These are phyloP conservation scores for Cladophialophora psammophila DNA, from an alignment of 2,329 filamentous ascomycete genomes.

Conservation along the genomic window DNA sequence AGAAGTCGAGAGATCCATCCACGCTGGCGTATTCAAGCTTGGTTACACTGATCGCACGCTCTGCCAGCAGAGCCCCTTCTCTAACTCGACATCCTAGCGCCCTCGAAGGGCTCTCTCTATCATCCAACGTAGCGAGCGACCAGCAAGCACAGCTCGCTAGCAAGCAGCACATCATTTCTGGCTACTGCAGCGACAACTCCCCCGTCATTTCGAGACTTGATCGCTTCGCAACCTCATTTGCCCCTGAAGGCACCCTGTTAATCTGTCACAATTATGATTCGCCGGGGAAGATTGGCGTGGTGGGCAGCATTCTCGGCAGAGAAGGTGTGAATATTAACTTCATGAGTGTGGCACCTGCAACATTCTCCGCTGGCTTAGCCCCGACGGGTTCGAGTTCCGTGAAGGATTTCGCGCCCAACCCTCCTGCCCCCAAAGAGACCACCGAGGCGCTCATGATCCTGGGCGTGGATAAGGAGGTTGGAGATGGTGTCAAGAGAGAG, in stretches of 20 bases:
- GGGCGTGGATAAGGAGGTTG: slow-evolving; percentile 72
- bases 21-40: slow-evolving; percentile 73
- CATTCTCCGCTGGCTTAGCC: slow-evolving; percentile 21
- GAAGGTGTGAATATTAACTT: slow-evolving; percentile 79
- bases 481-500: slow-evolving; percentile 60
- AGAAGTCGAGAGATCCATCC: slow-evolving; percentile 66
- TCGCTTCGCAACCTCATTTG: slow-evolving; percentile 76
- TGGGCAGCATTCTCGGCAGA: slow-evolving; percentile 73
- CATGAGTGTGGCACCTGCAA: slow-evolving; percentile 72
- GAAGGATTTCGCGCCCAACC: slow-evolving; percentile 42
- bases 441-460: slow-evolving; percentile 81
- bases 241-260: slow-evolving; percentile 75
- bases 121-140: slow-evolving; percentile 13
- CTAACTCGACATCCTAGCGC: slow-evolving; percentile 40
- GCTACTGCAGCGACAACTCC: slow-evolving; percentile 48
- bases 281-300: slow-evolving; percentile 81
- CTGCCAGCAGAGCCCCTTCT: slow-evolving; percentile 48
- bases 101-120: slow-evolving; percentile 18
- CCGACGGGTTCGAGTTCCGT: slow-evolving; percentile 6
- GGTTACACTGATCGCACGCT: slow-evolving; percentile 70
- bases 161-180: slow-evolving; percentile 59
- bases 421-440: slow-evolving; percentile 32
- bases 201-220: slow-evolving; percentile 74
- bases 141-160: slow-evolving; percentile 23
- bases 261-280: slow-evolving; percentile 82